Evolutionary conservation across 345 rosid species (phyloP).

Genomic region (Corchorus capsularis): DNA sequence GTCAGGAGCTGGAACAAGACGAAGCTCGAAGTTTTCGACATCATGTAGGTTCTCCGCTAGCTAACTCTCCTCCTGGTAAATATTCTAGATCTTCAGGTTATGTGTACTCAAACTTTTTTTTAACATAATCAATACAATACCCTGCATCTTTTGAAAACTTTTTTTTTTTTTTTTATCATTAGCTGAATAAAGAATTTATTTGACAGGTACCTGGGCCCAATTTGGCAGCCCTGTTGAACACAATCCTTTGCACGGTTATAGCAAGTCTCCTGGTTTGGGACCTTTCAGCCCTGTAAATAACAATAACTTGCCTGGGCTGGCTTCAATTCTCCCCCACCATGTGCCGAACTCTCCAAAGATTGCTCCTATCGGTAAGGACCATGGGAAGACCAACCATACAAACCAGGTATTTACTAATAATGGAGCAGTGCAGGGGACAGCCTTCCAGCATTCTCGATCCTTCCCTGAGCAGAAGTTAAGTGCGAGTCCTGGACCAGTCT

Average conservation of each 20-base stretch:
- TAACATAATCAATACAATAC: background rate
- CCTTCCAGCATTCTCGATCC: conserved; percentile 56
- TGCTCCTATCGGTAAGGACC: conserved; percentile 79
- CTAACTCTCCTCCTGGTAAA: conserved; percentile 90
- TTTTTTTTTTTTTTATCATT: background rate
- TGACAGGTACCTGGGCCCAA: conserved; percentile 77
- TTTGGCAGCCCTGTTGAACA: conserved; percentile 69
- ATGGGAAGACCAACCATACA: conserved; percentile 51
- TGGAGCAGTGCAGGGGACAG: conserved; percentile 45
- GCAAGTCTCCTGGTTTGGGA: conserved; percentile 64
- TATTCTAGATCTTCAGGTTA: conserved; percentile 6
- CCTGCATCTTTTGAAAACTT: conserved; percentile 1
- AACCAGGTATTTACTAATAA: conserved; percentile 48
- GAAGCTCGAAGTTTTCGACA: conserved; percentile 67
- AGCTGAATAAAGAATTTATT: conserved; percentile 21
- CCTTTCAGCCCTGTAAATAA: conserved; percentile 51
- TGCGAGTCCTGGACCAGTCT: conserved; percentile 44
- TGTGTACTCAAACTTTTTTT: conserved; percentile 8
- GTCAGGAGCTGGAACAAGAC: conserved; percentile 80
- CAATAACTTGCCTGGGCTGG: conserved; percentile 70
- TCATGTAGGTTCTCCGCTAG: conserved; percentile 68
- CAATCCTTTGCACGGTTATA: conserved; percentile 57
- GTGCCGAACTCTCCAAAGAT: conserved; percentile 58
- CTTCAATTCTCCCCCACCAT: conserved; percentile 78
- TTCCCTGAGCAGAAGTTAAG: conserved; percentile 52